phyloP scores from a whole-genome alignment of 768 basidiomycete species.

The Lentinula edodes region DNA sequence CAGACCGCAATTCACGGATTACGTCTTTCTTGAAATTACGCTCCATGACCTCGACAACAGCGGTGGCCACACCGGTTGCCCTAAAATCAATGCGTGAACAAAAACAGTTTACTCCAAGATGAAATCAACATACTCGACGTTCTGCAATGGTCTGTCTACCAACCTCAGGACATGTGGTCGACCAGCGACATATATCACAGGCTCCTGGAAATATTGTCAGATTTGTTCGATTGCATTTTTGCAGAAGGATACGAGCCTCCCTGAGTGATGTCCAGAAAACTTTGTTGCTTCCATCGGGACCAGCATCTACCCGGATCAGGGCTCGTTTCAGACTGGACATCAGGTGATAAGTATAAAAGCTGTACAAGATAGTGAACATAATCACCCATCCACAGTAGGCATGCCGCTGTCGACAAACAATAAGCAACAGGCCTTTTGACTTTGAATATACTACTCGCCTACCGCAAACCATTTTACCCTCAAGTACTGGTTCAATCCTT shows the following conservation, averaged over 20 bases:
- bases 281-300: slow-evolving; percentile 64
- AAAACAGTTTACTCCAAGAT: neutral
- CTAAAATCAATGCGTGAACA: slow-evolving; percentile 27
- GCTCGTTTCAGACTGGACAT: slow-evolving; percentile 65
- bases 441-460: slow-evolving; percentile 38
- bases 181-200: slow-evolving; percentile 85
- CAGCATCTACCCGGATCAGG: slow-evolving; percentile 73
- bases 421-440: neutral
- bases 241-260: slow-evolving; percentile 47
- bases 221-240: neutral
- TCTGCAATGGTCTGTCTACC: slow-evolving; percentile 83
- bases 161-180: slow-evolving; percentile 88
- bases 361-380: neutral
- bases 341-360: neutral
- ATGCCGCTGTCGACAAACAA: slow-evolving; percentile 62
- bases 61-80: slow-evolving; percentile 90
- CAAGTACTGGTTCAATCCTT: slow-evolving; percentile 25
- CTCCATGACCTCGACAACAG: slow-evolving; percentile 91
- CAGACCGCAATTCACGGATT: slow-evolving; percentile 67
- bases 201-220: slow-evolving; percentile 51
- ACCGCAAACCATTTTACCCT: slow-evolving; percentile 69
- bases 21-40: slow-evolving; percentile 83
- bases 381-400: slow-evolving; percentile 87
- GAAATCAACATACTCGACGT: slow-evolving; percentile 68
- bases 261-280: slow-evolving; percentile 95